Evolutionary conservation across 306 rosid genomes (phyloP).

Genomic region (Lathyrus aphaca): DNA sequence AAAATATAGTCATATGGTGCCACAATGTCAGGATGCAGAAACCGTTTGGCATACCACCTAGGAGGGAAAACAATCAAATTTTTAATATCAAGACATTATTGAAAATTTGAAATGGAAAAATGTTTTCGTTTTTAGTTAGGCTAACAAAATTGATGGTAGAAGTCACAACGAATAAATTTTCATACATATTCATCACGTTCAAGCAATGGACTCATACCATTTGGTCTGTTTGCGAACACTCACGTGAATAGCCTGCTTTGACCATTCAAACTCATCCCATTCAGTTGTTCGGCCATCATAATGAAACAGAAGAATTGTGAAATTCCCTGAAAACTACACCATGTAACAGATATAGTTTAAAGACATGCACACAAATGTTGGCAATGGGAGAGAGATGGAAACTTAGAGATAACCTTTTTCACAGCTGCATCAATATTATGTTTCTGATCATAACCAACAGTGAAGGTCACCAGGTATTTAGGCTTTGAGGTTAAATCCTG

Average conservation of each 20-base stretch:
- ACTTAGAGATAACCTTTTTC: conserved; percentile 68
- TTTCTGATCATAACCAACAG: conserved; percentile 86
- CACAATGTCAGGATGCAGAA: conserved; percentile 93
- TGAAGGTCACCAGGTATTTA: conserved; percentile 90
- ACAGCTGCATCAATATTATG: conserved; percentile 81
- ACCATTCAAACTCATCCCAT: conserved; percentile 97
- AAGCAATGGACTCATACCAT: conserved; percentile 60
- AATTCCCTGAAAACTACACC: conserved; percentile 88
- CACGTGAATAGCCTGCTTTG: conserved; percentile 89
- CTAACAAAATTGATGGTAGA: conserved; percentile 22
- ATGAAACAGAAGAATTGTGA: conserved; percentile 90
- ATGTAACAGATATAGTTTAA: conserved; percentile 43
- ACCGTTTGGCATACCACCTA: conserved; percentile 97
- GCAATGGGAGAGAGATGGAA: conserved; percentile 18
- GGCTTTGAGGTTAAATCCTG: conserved; percentile 91
- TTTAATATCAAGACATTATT: conserved; percentile 35
- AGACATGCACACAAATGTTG: conserved; percentile 22
- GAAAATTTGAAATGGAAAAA: conserved; percentile 25
- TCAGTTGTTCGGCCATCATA: conserved; percentile 95
- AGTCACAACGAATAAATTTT: conserved; percentile 7
- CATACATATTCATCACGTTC: neutral
- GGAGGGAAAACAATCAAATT: conserved; percentile 11
- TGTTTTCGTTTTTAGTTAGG: conserved; percentile 13
- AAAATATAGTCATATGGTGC: conserved; percentile 91
- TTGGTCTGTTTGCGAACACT: conserved; percentile 87